phyloP scores from a whole-genome alignment of 108 stramenopile species.

The Nannochloropsis salina region DNA sequence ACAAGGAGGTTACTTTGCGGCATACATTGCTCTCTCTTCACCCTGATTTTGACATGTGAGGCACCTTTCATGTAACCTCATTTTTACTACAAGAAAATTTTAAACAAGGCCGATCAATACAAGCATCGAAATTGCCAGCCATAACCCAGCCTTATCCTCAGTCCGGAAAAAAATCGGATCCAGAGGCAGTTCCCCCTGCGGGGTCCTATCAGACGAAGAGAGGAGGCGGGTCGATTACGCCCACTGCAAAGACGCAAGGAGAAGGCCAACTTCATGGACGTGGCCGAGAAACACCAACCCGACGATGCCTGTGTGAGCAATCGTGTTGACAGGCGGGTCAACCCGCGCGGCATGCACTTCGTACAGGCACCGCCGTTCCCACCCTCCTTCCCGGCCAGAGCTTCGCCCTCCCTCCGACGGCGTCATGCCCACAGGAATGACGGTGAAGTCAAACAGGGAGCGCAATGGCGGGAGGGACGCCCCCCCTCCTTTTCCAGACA shows the following conservation, averaged over 20 bases:
- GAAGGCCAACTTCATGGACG: neutral
- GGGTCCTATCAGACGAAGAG: too few relatives aligned
- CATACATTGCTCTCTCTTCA: too few relatives aligned
- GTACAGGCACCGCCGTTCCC: neutral
- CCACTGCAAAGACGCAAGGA: neutral
- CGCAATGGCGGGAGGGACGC: neutral
- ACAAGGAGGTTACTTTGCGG: too few relatives aligned
- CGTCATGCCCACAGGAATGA: neutral
- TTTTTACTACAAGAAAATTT: too few relatives aligned
- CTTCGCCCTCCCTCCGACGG: neutral
- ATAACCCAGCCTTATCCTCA: too few relatives aligned
- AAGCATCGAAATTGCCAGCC: too few relatives aligned
- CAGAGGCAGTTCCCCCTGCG: too few relatives aligned
- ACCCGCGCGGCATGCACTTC: neutral
- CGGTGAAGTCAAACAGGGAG: neutral
- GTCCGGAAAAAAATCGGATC: too few relatives aligned
- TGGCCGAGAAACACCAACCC: neutral
- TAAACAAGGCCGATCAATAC: too few relatives aligned
- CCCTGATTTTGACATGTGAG: too few relatives aligned
- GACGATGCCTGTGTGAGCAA: neutral
- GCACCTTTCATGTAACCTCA: too few relatives aligned
- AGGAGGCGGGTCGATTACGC: neutral
- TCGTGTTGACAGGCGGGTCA: neutral
- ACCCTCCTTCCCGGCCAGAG: too few relatives aligned
- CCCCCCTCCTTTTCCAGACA: neutral